Conservation (phyloP, 768 basidiomycete genomes). For the Podaxis sp. region DNA sequence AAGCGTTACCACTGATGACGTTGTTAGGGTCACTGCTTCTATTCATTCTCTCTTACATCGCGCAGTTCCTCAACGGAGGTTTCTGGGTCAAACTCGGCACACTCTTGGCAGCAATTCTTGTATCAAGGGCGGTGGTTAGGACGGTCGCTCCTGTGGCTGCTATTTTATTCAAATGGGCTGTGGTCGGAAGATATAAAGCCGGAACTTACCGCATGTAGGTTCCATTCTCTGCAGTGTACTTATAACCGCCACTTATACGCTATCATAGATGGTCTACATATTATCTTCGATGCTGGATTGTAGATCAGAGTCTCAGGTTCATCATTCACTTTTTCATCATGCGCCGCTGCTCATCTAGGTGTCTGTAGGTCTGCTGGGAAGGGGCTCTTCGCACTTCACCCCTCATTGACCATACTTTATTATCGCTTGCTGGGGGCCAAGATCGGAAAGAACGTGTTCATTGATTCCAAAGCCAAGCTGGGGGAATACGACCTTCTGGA, state of each 20-base stretch:
- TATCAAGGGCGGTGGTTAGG: conserved; percentile 32
- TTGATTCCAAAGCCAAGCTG: conserved; percentile 36
- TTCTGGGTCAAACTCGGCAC: conserved; percentile 36
- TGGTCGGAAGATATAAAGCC: conserved; percentile 40
- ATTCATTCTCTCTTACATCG: conserved; percentile 34
- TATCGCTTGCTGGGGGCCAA: conserved; percentile 44
- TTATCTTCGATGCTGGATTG: conserved; percentile 44
- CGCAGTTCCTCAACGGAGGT: conserved; percentile 23
- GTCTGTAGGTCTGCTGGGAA: conserved; percentile 33
- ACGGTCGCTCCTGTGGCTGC: conserved; percentile 36
- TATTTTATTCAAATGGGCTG: conserved; percentile 44
- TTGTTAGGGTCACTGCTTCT: conserved; percentile 38
- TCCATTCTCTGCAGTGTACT: not conserved
- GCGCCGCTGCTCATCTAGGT: not conserved
- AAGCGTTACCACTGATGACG: not conserved
- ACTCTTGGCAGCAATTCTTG: conserved; percentile 31
- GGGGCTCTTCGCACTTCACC: conserved; percentile 40
- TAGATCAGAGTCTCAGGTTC: conserved; percentile 35
- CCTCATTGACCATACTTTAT: conserved; percentile 36
- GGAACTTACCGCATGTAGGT: conserved; percentile 36
- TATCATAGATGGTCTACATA: conserved; percentile 35
- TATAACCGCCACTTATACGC: not conserved
- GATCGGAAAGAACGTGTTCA: conserved; percentile 38
- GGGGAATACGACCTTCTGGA: conserved; percentile 45
- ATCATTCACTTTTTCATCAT: not conserved